Evolutionary conservation across 805 yeast genomes (phyloP).

Genomic region (Cyberlindnera maclurae): DNA sequence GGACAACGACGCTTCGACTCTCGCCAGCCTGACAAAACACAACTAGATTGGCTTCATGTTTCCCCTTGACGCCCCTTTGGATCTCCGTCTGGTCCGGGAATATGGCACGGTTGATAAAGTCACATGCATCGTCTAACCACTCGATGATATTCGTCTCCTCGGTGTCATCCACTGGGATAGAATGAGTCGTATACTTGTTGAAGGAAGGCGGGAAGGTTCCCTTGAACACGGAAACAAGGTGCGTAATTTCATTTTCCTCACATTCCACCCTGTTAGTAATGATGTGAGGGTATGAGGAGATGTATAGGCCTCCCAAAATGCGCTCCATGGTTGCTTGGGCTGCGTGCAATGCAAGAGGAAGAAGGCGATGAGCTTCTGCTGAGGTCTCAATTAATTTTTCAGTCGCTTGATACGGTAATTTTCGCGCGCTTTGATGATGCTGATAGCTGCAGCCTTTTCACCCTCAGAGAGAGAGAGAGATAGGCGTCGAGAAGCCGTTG

Average conservation of each 20-base stretch:
- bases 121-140: constrained; percentile 51
- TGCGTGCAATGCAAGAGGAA: too few species aligned
- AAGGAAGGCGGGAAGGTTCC: constrained; percentile 54
- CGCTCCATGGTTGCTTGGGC: constrained; percentile 30
- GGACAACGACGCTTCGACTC: constrained; percentile 81
- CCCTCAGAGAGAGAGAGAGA: too few species aligned
- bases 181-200: constrained; percentile 44
- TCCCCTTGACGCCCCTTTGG: constrained; percentile 20
- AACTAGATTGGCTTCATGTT: constrained; percentile 40
- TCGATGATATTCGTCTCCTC: constrained; percentile 58
- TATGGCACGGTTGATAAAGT: constrained; percentile 60
- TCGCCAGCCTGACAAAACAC: constrained; percentile 90
- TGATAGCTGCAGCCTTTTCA: too few species aligned
- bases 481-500: too few species aligned
- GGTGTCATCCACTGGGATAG: constrained; percentile 68
- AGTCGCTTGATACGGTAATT: too few species aligned
- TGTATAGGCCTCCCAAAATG: constrained; percentile 71
- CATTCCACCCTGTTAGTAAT: constrained; percentile 44
- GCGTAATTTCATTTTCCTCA: constrained; percentile 51
- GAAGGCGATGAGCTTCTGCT: too few species aligned
- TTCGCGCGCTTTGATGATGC: too few species aligned
- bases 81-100: constrained; percentile 34
- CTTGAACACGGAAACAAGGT: constrained; percentile 63
- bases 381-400: too few species aligned
- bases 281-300: constrained; percentile 69